These are phyloP conservation scores for Yamadazyma kanchanaburiensis DNA, from an alignment of 1,139 yeast genomes.

Conservation along the genomic window DNA sequence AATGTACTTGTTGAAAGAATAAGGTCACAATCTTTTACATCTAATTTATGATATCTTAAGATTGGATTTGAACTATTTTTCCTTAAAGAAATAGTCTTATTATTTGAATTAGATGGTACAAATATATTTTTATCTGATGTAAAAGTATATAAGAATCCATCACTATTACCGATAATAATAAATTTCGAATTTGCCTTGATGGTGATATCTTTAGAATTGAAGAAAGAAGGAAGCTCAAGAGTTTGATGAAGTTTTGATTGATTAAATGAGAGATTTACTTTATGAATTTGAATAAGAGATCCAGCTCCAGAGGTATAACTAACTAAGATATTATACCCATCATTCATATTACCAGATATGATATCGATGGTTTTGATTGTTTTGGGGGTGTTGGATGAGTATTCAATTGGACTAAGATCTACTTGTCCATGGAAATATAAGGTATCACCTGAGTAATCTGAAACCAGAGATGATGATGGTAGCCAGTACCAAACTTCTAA, in stretches of 20 bases:
- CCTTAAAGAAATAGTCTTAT: constrained; percentile 18
- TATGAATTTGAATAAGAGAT: constrained; percentile 2
- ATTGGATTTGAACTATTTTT: constrained; percentile 25
- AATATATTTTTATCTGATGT: constrained; percentile 8
- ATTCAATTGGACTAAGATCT: not conserved
- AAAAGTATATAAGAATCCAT: constrained; percentile 23
- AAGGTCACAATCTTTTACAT: constrained; percentile 18
- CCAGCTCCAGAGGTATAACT: constrained; percentile 1
- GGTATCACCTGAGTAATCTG: constrained; percentile 25
- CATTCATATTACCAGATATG: constrained; percentile 5
- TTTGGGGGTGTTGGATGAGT: too few relatives aligned
- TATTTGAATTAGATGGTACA: constrained; percentile 18
- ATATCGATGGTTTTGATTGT: constrained; percentile 5
- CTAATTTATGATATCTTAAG: constrained; percentile 12
- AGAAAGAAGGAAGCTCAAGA: constrained; percentile 9
- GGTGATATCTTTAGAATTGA: constrained; percentile 9
- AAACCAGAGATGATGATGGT: constrained; percentile 13
- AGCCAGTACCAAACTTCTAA: constrained; percentile 55
- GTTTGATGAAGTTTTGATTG: constrained; percentile 5
- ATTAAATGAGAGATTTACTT: not conserved
- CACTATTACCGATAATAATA: constrained; percentile 20
- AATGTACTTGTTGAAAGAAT: constrained; percentile 33
- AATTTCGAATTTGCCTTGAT: constrained; percentile 21
- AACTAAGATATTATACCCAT: constrained; percentile 5
- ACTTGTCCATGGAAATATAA: constrained; percentile 25